phyloP scores from a whole-genome alignment of 768 basidiomycete species.

The Suillus tomentosus region DNA sequence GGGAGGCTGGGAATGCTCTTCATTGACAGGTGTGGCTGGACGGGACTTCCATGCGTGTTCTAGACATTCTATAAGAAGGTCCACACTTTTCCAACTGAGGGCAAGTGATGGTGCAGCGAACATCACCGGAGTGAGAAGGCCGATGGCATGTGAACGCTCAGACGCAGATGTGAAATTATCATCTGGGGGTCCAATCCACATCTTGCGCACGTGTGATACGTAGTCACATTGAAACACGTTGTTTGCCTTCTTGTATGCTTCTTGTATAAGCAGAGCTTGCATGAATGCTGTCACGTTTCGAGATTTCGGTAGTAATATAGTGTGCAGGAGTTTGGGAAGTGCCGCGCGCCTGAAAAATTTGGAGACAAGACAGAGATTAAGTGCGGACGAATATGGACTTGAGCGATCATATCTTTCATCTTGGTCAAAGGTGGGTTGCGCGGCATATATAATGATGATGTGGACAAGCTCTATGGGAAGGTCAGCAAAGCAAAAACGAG shows the following conservation, averaged over 20 bases:
- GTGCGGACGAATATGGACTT: constrained; percentile 25
- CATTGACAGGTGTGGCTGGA: too few relatives aligned
- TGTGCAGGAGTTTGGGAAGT: constrained; percentile 30
- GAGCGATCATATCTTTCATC: not conserved
- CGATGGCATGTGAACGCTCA: not conserved
- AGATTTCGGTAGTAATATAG: not conserved
- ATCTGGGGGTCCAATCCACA: not conserved
- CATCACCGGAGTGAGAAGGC: constrained; percentile 12
- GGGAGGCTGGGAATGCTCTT: constrained; percentile 28
- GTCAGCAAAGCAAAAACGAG: constrained; percentile 18
- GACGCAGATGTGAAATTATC: not conserved
- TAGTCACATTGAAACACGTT: constrained; percentile 26
- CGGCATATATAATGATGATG: constrained; percentile 35
- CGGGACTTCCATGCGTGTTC: constrained; percentile 12
- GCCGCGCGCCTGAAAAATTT: constrained; percentile 31
- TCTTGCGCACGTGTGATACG: constrained; percentile 28
- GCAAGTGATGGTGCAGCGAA: constrained; percentile 27
- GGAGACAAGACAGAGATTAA: constrained; percentile 38
- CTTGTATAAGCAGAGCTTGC: not conserved
- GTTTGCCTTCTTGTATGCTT: not conserved
- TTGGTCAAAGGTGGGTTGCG: constrained; percentile 22
- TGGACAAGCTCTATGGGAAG: constrained; percentile 39
- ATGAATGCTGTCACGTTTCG: not conserved
- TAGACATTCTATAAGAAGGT: constrained; percentile 39
- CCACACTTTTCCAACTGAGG: constrained; percentile 31